Conservation (phyloP, 164 flowering plant genomes). For the Malania oleifera region DNA sequence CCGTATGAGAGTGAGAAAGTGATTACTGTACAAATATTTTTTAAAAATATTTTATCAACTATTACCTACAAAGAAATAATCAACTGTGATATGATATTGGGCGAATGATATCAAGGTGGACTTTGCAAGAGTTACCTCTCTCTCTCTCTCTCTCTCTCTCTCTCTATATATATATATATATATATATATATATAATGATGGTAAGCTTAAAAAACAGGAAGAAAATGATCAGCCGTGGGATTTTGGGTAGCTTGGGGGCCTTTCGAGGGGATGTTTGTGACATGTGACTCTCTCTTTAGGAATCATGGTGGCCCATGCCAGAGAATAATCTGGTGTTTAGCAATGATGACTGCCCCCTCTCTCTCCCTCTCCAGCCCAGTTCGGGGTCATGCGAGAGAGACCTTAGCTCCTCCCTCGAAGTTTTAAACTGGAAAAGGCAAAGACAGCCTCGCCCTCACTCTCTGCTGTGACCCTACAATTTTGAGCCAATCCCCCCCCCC, state of each 20-base stretch:
- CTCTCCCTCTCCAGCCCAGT: neutral
- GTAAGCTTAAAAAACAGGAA: neutral
- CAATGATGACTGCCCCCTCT: constrained; percentile 31
- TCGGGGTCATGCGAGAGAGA: neutral
- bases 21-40: too few species aligned
- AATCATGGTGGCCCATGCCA: constrained; percentile 58
- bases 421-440: neutral
- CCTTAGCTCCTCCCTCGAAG: neutral
- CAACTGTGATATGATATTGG: constrained; percentile 11
- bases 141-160: neutral
- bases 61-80: constrained; percentile 10
- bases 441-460: too few species aligned
- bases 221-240: constrained; percentile 29
- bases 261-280: constrained; percentile 26
- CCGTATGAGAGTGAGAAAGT: too few species aligned
- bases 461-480: too few species aligned
- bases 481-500: neutral
- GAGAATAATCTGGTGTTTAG: constrained; percentile 47
- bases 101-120: constrained; percentile 5
- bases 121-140: neutral
- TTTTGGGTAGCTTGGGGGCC: constrained; percentile 30
- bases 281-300: constrained; percentile 41
- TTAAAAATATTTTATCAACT: too few species aligned
- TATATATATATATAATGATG: too few species aligned
- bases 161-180: too few species aligned